These are phyloP conservation scores for Sutorius eximius DNA, from an alignment of 1,284 basidiomycete species.

Conservation along the genomic window DNA sequence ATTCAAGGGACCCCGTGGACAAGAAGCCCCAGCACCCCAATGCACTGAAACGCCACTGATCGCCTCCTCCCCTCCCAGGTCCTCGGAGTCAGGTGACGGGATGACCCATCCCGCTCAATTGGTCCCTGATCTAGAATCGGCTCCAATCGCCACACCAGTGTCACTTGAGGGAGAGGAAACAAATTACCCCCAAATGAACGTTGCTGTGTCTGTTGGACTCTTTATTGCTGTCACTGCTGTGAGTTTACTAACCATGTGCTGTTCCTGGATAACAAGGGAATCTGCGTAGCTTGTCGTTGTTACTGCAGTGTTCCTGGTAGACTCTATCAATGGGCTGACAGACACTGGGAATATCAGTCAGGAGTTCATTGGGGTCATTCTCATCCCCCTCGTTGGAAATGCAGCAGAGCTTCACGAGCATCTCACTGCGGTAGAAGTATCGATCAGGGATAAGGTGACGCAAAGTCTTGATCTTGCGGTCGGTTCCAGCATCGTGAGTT, in stretches of 20 bases:
- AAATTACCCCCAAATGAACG: slow-evolving; percentile 61
- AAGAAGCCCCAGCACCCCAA: background rate
- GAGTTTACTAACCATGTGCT: slow-evolving; percentile 24
- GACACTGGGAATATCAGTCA: slow-evolving; percentile 53
- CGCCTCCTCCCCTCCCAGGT: slow-evolving; percentile 18
- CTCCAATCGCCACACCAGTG: background rate
- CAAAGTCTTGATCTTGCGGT: slow-evolving; percentile 84
- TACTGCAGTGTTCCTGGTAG: slow-evolving; percentile 82
- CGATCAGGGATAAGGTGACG: slow-evolving; percentile 74
- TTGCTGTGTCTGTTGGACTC: slow-evolving; percentile 52
- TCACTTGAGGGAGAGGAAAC: slow-evolving; percentile 37
- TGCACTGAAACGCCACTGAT: slow-evolving; percentile 2
- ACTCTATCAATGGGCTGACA: slow-evolving; percentile 72
- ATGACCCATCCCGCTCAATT: background rate
- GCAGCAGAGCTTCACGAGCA: slow-evolving; percentile 54
- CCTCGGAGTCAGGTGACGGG: too few relatives aligned
- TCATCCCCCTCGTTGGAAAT: slow-evolving; percentile 84
- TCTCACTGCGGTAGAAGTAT: slow-evolving; percentile 81
- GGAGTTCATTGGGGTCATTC: slow-evolving; percentile 82
- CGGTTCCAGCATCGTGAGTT: slow-evolving; percentile 79
- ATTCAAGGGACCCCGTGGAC: slow-evolving; percentile 19
- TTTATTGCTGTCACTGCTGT: slow-evolving; percentile 66
- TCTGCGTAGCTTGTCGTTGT: slow-evolving; percentile 55
- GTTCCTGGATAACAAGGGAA: background rate
- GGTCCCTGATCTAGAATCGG: slow-evolving; percentile 14